Evolutionary conservation across 2,329 filamentous ascomycete genomes (phyloP), one percentile per base, ranked within the genome.

Genomic region (Chrysoporthe deuterocubensis): DNA sequence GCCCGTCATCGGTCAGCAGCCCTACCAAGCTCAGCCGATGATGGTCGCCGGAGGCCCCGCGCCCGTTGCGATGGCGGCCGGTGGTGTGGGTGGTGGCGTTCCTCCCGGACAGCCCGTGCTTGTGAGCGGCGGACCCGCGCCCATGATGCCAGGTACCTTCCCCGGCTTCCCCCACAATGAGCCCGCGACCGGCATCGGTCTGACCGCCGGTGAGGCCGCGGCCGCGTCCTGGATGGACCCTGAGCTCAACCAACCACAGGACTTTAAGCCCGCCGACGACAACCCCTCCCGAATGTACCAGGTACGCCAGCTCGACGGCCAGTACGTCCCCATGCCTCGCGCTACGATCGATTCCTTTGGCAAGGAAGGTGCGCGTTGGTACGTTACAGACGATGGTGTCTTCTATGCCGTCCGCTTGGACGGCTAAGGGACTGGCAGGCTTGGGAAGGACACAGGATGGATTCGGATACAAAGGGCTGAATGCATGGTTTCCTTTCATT

Each of bases 221-320:
- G 74, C 82, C 26, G 81, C 84, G 67, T 82, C 85, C 74, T 75
- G 81, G 57, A 78, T 84, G 72, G 81, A 84, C 70, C 83, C 84
- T 75, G 80, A 81, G 71, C 78, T 85, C 71, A 82, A 84, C 71
- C 83, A 87, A 75, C 83, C 85, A 18, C 87, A 90, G 80, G 87
- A 89, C 72, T 87, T 89, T 75, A 87, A 88, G 77, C 88, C 88
- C 2, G 81, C 83, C 26, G 87, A 90, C 73, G 83, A 87, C 71
- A 84, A 89, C 76, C 83, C 85, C 50, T 82, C 81, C 57, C 86
- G 87, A 70, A 85, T 87, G 79, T 90, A 90, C 78, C 87, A 83
- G 79, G 82, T 85, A 72, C 84, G 86, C 67, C 87, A 90, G 78
- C 77, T 85, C 71, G 87, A 90, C 76, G 84, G 85, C 62, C 82